phyloP scores from a whole-genome alignment of 495 filamentous ascomycete genomes.

The Talaromyces adpressus region DNA sequence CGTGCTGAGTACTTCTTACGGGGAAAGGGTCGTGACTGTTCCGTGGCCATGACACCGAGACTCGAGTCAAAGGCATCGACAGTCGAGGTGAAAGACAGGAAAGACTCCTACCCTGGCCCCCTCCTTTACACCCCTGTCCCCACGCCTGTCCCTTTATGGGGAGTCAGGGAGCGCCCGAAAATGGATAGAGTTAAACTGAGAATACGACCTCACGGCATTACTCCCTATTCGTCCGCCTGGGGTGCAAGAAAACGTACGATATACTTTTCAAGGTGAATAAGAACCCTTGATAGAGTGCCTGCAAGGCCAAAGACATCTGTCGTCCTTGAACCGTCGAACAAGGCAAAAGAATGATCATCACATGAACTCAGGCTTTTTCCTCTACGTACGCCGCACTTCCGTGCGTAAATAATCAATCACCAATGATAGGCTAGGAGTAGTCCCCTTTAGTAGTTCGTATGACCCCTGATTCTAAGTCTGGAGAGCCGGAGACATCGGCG shows the following conservation, averaged over 20 bases:
- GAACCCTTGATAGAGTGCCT: neutral
- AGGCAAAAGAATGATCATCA: neutral
- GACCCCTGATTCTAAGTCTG: neutral
- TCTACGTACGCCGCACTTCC: neutral
- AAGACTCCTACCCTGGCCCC: neutral
- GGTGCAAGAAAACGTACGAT: too few relatives aligned
- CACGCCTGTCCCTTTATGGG: neutral
- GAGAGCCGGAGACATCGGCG: too few relatives aligned
- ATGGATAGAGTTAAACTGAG: neutral
- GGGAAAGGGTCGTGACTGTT: too few relatives aligned
- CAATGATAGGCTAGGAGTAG: neutral
- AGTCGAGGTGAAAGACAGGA: neutral
- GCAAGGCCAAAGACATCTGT: neutral
- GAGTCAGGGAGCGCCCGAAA: neutral
- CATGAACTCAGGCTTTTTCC: neutral
- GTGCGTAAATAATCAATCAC: neutral
- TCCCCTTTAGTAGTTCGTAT: neutral
- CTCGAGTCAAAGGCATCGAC: neutral
- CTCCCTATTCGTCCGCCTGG: neutral
- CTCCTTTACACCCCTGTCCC: neutral
- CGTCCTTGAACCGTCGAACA: neutral
- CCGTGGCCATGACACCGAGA: too few relatives aligned
- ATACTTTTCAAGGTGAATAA: too few relatives aligned
- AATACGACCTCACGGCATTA: neutral
- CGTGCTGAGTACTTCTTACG: neutral